Evolutionary conservation across 1,284 basidiomycete species (phyloP).

Genomic region (Melanopsichium pennsylvanicum): DNA sequence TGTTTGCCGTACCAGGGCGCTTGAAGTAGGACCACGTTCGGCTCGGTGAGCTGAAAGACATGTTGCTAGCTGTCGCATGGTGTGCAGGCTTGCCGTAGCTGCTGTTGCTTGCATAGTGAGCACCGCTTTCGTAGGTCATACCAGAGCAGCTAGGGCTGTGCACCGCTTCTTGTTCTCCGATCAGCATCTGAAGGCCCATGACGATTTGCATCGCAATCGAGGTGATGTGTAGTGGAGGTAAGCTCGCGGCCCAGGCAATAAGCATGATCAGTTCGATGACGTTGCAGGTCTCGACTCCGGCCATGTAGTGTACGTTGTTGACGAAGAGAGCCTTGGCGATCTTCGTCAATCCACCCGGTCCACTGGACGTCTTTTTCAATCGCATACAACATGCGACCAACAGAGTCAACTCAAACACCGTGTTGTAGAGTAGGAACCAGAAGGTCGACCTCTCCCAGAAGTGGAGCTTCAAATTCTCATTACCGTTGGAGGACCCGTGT

Average conservation of each 20-base stretch:
- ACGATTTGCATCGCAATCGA: constrained; percentile 37
- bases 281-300: constrained; percentile 30
- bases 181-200: constrained; percentile 36
- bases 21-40: constrained; percentile 22
- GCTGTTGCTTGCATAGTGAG: constrained; percentile 1
- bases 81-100: constrained; percentile 12
- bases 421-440: constrained; percentile 46
- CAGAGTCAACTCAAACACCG: constrained; percentile 25
- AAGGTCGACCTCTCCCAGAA: constrained; percentile 37
- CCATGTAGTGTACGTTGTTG: constrained; percentile 52
- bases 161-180: constrained; percentile 44
- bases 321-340: constrained; percentile 35
- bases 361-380: constrained; percentile 24
- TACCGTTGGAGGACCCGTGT: background rate
- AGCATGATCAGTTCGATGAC: constrained; percentile 27
- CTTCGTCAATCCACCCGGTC: constrained; percentile 28
- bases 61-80: background rate
- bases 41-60: background rate
- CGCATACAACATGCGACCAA: constrained; percentile 16
- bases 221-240: constrained; percentile 29
- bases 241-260: constrained; percentile 16
- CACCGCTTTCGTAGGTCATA: constrained; percentile 2
- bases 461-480: background rate
- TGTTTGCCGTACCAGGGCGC: constrained; percentile 25
- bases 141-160: constrained; percentile 28